These are phyloP conservation scores for Exophiala calicioides DNA, from an alignment of 2,329 filamentous ascomycete genomes.

Conservation along the genomic window DNA sequence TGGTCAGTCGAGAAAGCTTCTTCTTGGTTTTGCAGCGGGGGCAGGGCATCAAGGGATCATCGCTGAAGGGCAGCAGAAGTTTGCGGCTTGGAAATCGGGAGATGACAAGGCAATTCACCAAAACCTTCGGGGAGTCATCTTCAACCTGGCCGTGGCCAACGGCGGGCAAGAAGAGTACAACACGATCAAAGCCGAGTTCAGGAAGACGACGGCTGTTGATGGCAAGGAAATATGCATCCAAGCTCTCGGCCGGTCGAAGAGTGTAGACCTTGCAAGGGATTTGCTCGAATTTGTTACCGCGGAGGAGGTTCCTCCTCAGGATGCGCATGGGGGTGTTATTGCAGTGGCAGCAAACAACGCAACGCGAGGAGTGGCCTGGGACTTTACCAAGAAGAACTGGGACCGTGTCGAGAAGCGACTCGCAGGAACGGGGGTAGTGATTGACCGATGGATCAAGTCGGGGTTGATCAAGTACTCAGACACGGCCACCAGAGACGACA, in stretches of 20 bases:
- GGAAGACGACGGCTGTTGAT: conserved; percentile 79
- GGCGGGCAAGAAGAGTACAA: conserved; percentile 69
- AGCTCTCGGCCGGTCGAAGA: conserved; percentile 72
- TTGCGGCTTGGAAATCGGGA: conserved; percentile 73
- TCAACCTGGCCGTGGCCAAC: conserved; percentile 74
- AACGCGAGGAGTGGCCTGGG: conserved; percentile 76
- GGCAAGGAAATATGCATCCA: conserved; percentile 83
- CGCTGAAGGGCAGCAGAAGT: conserved; percentile 74
- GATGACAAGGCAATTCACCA: conserved; percentile 74
- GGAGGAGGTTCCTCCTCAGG: conserved; percentile 78
- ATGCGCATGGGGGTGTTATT: conserved; percentile 79
- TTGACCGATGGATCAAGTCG: conserved; percentile 84
- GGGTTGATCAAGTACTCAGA: conserved; percentile 78
- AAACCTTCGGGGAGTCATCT: conserved; percentile 77
- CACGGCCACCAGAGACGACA: conserved; percentile 68
- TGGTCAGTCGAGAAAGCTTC: conserved; percentile 76
- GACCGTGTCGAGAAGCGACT: conserved; percentile 67
- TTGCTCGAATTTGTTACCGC: conserved; percentile 76
- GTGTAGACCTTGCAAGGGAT: conserved; percentile 66
- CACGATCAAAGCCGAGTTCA: conserved; percentile 81
- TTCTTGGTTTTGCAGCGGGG: conserved; percentile 73
- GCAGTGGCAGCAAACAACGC: conserved; percentile 72
- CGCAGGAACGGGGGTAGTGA: conserved; percentile 76
- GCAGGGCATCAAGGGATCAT: conserved; percentile 72
- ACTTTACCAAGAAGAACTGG: conserved; percentile 85